phyloP scores from a whole-genome alignment of 1,139 yeast species.

The Blastobotrys illinoisensis region DNA sequence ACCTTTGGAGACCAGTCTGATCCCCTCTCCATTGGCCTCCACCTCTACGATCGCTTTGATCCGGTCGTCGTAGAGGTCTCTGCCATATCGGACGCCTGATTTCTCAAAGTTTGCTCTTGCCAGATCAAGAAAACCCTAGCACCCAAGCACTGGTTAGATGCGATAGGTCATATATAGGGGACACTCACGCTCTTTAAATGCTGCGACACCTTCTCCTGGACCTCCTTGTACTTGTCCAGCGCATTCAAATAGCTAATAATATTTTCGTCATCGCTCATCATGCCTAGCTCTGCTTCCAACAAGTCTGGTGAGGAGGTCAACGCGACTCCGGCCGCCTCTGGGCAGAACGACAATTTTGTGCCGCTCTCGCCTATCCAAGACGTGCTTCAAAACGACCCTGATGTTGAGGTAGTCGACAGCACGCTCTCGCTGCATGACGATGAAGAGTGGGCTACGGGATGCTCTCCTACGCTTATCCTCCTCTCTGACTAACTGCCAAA shows the following conservation, averaged over 20 bases:
- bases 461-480: not conserved
- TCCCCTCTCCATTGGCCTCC: not conserved
- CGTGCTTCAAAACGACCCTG: not conserved
- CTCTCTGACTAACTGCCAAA: not conserved
- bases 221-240: constrained; percentile 17
- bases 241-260: constrained; percentile 13
- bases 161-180: not conserved
- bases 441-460: not conserved
- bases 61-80: constrained; percentile 30
- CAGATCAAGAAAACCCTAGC: constrained; percentile 28
- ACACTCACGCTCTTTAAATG: constrained; percentile 13
- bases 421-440: not conserved
- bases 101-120: constrained; percentile 30
- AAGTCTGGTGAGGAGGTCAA: not conserved
- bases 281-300: not conserved
- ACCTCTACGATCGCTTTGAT: constrained; percentile 20
- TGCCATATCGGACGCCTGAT: constrained; percentile 23
- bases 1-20: constrained; percentile 4
- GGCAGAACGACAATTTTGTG: not conserved
- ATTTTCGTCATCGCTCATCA: constrained; percentile 10
- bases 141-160: constrained; percentile 1
- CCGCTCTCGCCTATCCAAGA: not conserved
- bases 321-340: not conserved
- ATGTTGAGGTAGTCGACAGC: not conserved
- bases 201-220: constrained; percentile 9